Evolutionary conservation across 352 stramenopile species (phyloP), one percentile per base, ranked within the genome.

Genomic region (Thraustochytrium striatum): DNA sequence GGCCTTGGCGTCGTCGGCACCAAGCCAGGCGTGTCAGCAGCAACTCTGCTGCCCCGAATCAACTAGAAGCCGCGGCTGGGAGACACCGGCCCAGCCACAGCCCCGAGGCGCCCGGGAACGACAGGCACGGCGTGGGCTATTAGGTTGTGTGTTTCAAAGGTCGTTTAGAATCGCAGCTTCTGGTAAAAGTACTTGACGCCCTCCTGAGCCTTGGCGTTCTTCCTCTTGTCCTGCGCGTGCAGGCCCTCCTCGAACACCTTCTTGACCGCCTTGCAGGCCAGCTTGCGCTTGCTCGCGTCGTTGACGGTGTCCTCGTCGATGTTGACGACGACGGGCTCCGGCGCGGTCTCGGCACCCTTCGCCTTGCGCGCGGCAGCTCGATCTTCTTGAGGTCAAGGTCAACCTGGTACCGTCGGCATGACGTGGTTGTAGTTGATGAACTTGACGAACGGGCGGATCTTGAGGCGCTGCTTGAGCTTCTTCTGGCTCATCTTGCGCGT

Each of bases 361-460:
- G 90, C 85, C 84, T 88, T 89, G 72, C 92, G 79, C 58, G 90
- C 88, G 58, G 86, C 83, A 93, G 89, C 82, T 95, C 90, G 72
- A 99, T 89, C 89, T 98, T 98, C 92, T 99, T 99, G 81, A 99
- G 87, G 88, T 99, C 95, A 84, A 99, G 95, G 90, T 99, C 96
- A 38, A 97, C 95, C 57, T 97, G 89, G 87, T 99, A 99, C 85
- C 96, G 96, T 99, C 78, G 96, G 96, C 93, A 99, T 98, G 84
- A 99, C 91, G 89, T 99, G 96, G 90, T 97, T 98, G 87, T 97
- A 97, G 91, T 99, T 99, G 82, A 99, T 90, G 88, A 96, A 97
- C 89, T 99, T 99, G 68, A 99, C 89, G 87, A 99, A 99, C 57
- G 96, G 95, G 89, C 98, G 98, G 73, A 99, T 91, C 87, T 97